Evolutionary conservation across 495 filamentous ascomycete genomes (phyloP).

Genomic region (Delitschia confertaspora): DNA sequence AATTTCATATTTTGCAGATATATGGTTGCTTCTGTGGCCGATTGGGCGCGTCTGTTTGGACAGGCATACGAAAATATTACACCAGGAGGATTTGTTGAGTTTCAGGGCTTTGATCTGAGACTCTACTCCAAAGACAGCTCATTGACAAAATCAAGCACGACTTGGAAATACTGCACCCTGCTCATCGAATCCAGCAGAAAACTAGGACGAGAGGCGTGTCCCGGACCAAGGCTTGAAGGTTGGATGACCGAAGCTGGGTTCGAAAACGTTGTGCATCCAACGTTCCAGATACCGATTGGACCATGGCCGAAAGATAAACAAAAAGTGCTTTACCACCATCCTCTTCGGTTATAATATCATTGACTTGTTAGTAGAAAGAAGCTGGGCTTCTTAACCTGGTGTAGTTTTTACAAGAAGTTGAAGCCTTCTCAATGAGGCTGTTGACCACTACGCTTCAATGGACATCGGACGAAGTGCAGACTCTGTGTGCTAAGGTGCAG

Average conservation of each 20-base stretch:
- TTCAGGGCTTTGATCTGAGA: conserved; percentile 19
- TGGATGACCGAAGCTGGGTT: conserved; percentile 29
- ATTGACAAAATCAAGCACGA: conserved; percentile 5
- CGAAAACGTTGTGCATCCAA: conserved; percentile 18
- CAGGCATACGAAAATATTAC: conserved; percentile 12
- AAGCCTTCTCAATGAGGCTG: conserved; percentile 21
- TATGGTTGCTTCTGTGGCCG: conserved; percentile 4
- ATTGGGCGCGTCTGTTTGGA: conserved; percentile 16
- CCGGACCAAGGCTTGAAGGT: conserved; percentile 14
- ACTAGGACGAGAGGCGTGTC: conserved; percentile 16
- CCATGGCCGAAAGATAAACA: conserved; percentile 22
- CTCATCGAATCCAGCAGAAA: background rate
- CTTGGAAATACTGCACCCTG: conserved; percentile 4
- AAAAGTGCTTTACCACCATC: conserved; percentile 2
- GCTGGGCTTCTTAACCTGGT: conserved; percentile 21
- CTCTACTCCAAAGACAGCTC: conserved; percentile 28
- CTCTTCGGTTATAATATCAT: background rate
- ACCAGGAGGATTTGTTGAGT: conserved; percentile 23
- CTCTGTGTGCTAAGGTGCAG: conserved; percentile 17
- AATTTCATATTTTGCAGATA: conserved; percentile 17
- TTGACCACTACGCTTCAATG: conserved; percentile 16
- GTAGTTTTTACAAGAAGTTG: conserved; percentile 11
- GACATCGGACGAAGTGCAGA: conserved; percentile 17
- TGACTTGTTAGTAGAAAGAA: conserved; percentile 15
- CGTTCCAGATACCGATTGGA: conserved; percentile 16